Conservation (phyloP, 306 rosid genomes). For the Abrus pulchellus region DNA sequence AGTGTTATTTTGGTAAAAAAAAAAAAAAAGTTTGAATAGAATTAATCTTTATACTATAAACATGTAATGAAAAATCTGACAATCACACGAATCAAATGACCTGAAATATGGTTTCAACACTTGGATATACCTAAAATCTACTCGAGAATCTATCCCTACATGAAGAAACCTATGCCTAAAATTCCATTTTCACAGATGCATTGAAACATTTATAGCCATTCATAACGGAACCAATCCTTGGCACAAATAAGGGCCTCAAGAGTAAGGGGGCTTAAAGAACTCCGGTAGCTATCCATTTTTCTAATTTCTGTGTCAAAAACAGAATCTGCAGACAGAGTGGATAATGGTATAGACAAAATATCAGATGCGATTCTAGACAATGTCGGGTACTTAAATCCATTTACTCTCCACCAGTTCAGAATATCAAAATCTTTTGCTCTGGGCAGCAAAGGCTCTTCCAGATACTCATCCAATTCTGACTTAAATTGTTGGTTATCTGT, state of each 20-base stretch:
- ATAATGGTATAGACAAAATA: slow-evolving; percentile 78
- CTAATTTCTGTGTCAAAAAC: slow-evolving; percentile 74
- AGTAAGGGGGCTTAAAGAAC: slow-evolving; percentile 66
- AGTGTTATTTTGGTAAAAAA: slow-evolving; percentile 35
- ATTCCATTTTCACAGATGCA: slow-evolving; percentile 60
- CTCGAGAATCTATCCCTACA: slow-evolving; percentile 41
- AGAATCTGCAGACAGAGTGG: slow-evolving; percentile 68
- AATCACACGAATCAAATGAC: slow-evolving; percentile 44
- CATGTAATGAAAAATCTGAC: slow-evolving; percentile 30
- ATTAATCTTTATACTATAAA: slow-evolving; percentile 45
- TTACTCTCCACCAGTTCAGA: slow-evolving; percentile 82
- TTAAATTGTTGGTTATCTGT: slow-evolving; percentile 63
- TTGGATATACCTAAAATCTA: slow-evolving; percentile 35
- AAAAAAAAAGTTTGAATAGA: slow-evolving; percentile 26
- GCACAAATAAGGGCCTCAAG: slow-evolving; percentile 89
- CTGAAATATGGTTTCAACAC: slow-evolving; percentile 42
- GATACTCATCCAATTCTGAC: slow-evolving; percentile 88
- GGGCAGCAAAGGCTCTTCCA: slow-evolving; percentile 74
- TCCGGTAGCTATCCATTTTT: slow-evolving; percentile 71
- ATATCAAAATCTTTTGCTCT: slow-evolving; percentile 66
- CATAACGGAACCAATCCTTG: slow-evolving; percentile 79
- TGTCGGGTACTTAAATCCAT: slow-evolving; percentile 76
- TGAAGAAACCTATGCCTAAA: slow-evolving; percentile 50
- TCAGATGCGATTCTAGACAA: slow-evolving; percentile 86
- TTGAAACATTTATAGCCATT: slow-evolving; percentile 56